phyloP scores from a whole-genome alignment of 2,329 filamentous ascomycete genomes.

The Massarina eburnea region DNA sequence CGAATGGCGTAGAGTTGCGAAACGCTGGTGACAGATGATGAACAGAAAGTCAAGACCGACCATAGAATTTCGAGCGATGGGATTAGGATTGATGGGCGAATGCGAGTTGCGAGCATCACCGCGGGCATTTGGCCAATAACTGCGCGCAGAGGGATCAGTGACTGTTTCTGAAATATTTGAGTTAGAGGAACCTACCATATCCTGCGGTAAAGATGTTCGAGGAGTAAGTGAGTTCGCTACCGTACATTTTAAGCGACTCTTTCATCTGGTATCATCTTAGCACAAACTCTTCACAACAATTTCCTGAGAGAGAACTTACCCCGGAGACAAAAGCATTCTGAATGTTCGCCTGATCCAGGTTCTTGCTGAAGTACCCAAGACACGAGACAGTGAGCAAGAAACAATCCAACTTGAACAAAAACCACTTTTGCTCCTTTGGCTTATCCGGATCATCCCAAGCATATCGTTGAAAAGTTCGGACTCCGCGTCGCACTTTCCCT shows the following conservation, averaged over 20 bases:
- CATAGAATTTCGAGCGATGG: slow-evolving; percentile 36
- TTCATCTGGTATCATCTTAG: slow-evolving; percentile 22
- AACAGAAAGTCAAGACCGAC: slow-evolving; percentile 24
- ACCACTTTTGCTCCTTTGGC: slow-evolving; percentile 22
- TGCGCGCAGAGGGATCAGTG: no score
- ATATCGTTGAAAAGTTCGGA: slow-evolving; percentile 20
- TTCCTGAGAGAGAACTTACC: slow-evolving; percentile 12
- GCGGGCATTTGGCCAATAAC: slow-evolving; percentile 33
- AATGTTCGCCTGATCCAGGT: slow-evolving; percentile 30
- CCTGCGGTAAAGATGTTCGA: slow-evolving; percentile 32
- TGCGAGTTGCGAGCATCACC: slow-evolving; percentile 25
- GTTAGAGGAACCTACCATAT: slow-evolving; percentile 8
- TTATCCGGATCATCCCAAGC: slow-evolving; percentile 24
- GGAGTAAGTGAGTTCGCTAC: slow-evolving; percentile 35
- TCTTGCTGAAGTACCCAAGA: slow-evolving; percentile 31
- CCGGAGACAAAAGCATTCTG: slow-evolving; percentile 35
- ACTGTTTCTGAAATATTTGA: no score
- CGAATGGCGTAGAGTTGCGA: slow-evolving; percentile 39
- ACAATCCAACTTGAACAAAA: slow-evolving; percentile 32
- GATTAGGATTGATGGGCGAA: slow-evolving; percentile 31
- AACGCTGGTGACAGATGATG: slow-evolving; percentile 20
- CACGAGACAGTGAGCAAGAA: slow-evolving; percentile 28
- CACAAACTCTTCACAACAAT: neutral
- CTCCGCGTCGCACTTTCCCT: slow-evolving; percentile 14
- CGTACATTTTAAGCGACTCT: slow-evolving; percentile 29